Conservation (phyloP, 208 protist species). For the Acanthamoeba healyi region DNA sequence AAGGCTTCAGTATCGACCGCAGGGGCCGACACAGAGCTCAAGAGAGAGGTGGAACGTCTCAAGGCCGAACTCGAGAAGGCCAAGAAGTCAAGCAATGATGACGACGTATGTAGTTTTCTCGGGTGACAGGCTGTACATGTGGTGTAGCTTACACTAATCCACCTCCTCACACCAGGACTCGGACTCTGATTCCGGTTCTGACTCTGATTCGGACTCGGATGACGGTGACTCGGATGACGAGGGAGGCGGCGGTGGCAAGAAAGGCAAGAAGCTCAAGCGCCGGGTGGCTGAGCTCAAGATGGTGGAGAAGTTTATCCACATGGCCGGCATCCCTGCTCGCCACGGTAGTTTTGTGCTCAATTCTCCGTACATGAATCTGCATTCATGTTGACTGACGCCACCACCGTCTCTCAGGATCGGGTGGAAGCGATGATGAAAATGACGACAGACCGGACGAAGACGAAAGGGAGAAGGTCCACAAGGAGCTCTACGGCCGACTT, state of each 20-base stretch:
- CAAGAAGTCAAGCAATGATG: not conserved
- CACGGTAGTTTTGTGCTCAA: not conserved
- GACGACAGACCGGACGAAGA: not conserved
- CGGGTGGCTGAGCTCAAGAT: not conserved
- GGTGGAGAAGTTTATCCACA: conserved; percentile 39
- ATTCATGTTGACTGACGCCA: too few species aligned
- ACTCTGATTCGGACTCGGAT: conserved; percentile 30
- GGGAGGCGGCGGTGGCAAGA: not conserved
- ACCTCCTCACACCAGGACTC: not conserved
- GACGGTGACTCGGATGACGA: conserved; percentile 8
- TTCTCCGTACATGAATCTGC: too few species aligned
- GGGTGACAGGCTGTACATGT: too few species aligned
- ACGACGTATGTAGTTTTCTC: not conserved
- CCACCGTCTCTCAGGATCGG: too few species aligned
- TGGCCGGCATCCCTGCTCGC: conserved; percentile 22
- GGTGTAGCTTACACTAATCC: too few species aligned
- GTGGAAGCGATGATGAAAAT: not conserved
- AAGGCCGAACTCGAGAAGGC: not conserved
- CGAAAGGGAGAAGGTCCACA: not conserved
- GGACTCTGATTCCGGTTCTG: not conserved
- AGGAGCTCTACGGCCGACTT: not conserved
- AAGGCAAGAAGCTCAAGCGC: conserved; percentile 32
- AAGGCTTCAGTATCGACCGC: not conserved
- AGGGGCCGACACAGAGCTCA: not conserved
- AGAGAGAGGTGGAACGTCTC: not conserved